Base-by-base conservation (phyloP, 306 rosid species). In the Cucumis melo region DNA sequence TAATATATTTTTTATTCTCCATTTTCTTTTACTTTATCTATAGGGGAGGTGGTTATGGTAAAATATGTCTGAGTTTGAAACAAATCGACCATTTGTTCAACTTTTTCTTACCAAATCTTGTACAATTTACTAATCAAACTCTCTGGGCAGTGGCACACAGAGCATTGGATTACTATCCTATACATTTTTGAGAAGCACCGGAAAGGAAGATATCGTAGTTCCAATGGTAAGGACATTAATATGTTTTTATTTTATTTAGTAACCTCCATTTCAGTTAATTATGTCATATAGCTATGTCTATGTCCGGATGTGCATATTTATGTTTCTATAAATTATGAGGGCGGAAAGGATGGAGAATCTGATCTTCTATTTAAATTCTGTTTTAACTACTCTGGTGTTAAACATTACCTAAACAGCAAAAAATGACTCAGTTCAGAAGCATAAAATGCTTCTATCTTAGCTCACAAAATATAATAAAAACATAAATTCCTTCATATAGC, bases 81-180 rank as follows among this genome's bases (percentile, higher is more conserved):
- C 74, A 23, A 39, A 39, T 44, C 8, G 29, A 32, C 29, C 50
- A 34, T 19, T 65, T 70, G 19, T 11, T 23, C 5, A 21, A 23
- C 2, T 24, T 50, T 50, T 72, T 27, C 60, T 14, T 10, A 19
- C 20, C 42, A 7, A 16, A 3, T 61, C 32, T 41, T 21, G 0
- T 57, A 41, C 39, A 36, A 9, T 73, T 13, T 64, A 19, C 27
- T 65, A 8, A 75, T 75, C 6, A 38, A 36, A 42, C 41, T 46
- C 12, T 77, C 55, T 75, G 59, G 77, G 76, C 51, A 92, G 98
- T 80, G 80, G 87, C 42, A 90, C 99, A 7, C 96, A 90, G 80
- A 95, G 97, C 85, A 90, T 95, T 72, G 99, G 99, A 68, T 86
- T 95, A 82, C 83, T 95, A 83, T 95, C 99, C 51, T 92, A 95